Conservation (phyloP, 1,139 yeast species). For the Arxiozyma heterogenica region DNA sequence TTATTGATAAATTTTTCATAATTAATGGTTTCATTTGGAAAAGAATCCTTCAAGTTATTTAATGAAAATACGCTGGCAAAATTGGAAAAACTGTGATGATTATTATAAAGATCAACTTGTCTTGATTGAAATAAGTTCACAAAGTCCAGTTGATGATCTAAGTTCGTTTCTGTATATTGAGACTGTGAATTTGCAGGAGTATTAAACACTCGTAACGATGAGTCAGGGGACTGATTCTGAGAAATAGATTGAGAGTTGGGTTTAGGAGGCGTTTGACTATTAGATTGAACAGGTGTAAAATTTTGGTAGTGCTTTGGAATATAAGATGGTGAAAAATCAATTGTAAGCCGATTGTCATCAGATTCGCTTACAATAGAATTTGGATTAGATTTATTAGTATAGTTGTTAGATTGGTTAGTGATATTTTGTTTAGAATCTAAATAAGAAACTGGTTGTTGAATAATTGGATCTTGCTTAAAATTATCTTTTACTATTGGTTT, state of each 20-base stretch:
- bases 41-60: neutral
- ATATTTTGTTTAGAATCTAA: neutral
- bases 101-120: constrained; percentile 46
- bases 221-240: neutral
- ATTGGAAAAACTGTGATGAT: neutral
- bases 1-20: neutral
- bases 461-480: neutral
- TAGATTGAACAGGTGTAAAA: neutral
- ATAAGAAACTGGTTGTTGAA: neutral
- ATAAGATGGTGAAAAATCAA: neutral
- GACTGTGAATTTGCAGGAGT: neutral
- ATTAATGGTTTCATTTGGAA: neutral
- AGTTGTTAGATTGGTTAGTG: neutral
- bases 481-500: neutral
- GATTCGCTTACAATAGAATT: neutral
- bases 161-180: neutral
- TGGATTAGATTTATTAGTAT: neutral
- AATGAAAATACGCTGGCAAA: constrained; percentile 1
- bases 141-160: constrained; percentile 1
- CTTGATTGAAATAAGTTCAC: constrained; percentile 43
- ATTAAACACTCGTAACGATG: neutral
- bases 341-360: neutral
- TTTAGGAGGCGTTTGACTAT: neutral
- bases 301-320: neutral
- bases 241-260: neutral